Percentiles rank a stretch among this genome's conserved stretches.
phyloP scores from a whole-genome alignment of 2,329 filamentous ascomycete genomes.

The Lachnellula cervina region DNA sequence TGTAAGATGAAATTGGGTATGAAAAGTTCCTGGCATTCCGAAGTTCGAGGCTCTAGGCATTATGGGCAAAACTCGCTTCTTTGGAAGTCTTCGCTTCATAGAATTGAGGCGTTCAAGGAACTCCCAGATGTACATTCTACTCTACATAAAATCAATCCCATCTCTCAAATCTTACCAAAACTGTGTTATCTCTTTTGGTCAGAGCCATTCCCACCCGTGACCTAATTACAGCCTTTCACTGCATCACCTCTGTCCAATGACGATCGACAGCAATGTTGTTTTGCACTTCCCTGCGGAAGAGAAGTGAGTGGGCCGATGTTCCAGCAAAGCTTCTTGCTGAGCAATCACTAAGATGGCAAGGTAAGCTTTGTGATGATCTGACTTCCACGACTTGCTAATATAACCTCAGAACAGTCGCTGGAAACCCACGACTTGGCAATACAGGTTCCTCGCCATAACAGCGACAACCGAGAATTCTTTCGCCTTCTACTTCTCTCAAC shows the following conservation, averaged over 20 bases:
- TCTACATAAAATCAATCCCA: constrained; percentile 9
- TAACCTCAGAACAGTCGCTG: constrained; percentile 20
- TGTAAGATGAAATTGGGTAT: neutral
- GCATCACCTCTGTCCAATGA: neutral
- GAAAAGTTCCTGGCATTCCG: neutral
- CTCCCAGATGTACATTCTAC: constrained; percentile 19
- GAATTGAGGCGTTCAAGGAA: neutral
- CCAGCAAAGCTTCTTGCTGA: constrained; percentile 23
- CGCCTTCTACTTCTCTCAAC: constrained; percentile 28
- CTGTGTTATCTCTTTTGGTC: too few species aligned
- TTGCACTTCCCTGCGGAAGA: constrained; percentile 29
- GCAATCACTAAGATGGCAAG: constrained; percentile 28
- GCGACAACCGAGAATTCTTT: constrained; percentile 16
- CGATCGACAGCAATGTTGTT: constrained; percentile 24
- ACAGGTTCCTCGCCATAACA: constrained; percentile 16
- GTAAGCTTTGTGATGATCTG: constrained; percentile 13
- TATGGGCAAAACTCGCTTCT: constrained; percentile 7
- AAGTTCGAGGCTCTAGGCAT: neutral
- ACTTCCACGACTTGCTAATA: neutral
- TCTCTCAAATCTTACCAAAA: constrained; percentile 1
- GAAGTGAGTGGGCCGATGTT: constrained; percentile 26
- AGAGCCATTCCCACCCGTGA: neutral
- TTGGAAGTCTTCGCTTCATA: constrained; percentile 7
- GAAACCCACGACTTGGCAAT: constrained; percentile 29
- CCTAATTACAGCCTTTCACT: neutral